Evolutionary conservation across 192 early-diverging fungal genomes (phyloP).

Genomic region (Coemansia sp.): DNA sequence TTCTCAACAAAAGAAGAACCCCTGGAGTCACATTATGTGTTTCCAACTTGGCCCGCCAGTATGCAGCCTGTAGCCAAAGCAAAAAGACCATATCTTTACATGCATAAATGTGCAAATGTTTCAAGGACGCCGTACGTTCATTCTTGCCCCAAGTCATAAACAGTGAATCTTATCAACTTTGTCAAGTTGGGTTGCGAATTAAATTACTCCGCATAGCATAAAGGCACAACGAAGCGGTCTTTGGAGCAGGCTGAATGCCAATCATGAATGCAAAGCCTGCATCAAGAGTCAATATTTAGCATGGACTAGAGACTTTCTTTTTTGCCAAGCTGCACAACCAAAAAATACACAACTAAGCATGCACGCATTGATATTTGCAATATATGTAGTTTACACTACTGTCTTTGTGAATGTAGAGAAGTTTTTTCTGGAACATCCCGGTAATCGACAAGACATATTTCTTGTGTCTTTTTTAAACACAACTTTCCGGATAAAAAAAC

Average conservation of each 20-base stretch:
- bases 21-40: too few relatives aligned
- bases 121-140: background rate
- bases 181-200: background rate
- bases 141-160: background rate
- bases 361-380: too few relatives aligned
- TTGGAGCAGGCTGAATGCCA: background rate
- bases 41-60: background rate
- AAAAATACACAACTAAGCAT: too few relatives aligned
- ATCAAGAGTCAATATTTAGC: background rate
- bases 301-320: too few relatives aligned
- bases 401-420: too few relatives aligned
- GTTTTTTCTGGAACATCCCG: too few relatives aligned
- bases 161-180: background rate
- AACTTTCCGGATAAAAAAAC: too few relatives aligned
- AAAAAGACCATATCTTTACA: constrained; percentile 12
- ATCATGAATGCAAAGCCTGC: constrained; percentile 6
- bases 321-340: too few relatives aligned
- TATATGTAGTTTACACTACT: too few relatives aligned
- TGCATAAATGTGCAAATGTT: background rate
- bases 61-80: constrained; percentile 7
- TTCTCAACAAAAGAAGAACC: too few relatives aligned
- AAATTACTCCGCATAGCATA: background rate
- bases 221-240: background rate
- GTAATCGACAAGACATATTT: too few relatives aligned
- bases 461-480: too few relatives aligned